These are phyloP conservation scores for Alternaria burnsii DNA, from an alignment of 2,329 filamentous ascomycete species.

Conservation along the genomic window DNA sequence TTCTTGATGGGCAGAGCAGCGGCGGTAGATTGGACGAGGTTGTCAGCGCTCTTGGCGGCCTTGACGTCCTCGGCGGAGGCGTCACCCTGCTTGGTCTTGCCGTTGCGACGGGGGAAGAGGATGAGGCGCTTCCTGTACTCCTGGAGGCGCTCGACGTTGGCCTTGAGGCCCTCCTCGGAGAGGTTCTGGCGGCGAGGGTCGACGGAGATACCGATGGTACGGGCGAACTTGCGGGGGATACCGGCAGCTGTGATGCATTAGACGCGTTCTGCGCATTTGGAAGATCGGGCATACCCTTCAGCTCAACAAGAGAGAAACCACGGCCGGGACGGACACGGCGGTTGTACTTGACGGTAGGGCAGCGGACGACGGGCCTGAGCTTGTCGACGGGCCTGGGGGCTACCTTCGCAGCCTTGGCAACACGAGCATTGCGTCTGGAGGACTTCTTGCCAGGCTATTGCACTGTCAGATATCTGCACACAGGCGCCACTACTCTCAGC, in stretches of 20 bases:
- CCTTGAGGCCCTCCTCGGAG: conserved; percentile 90
- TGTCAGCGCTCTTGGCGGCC: conserved; percentile 66
- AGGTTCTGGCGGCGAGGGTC: conserved; percentile 97
- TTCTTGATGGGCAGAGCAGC: conserved; percentile 76
- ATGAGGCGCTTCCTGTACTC: conserved; percentile 96
- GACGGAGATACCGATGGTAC: conserved; percentile 96
- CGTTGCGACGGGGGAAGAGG: conserved; percentile 94
- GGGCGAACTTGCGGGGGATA: conserved; percentile 91
- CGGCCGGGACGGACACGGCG: conserved; percentile 94
- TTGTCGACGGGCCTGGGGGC: conserved; percentile 97
- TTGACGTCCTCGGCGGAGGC: conserved; percentile 83
- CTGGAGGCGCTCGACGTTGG: conserved; percentile 97
- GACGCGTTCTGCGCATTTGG: conserved; percentile 3
- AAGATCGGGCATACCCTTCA: conserved; percentile 76
- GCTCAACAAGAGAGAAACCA: conserved; percentile 96
- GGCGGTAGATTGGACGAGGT: conserved; percentile 62
- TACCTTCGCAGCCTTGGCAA: conserved; percentile 92
- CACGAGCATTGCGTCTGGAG: conserved; percentile 87
- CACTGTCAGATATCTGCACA: conserved; percentile 47
- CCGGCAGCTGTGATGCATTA: conserved; percentile 77
- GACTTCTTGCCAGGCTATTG: conserved; percentile 92
- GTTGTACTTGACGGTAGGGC: conserved; percentile 78
- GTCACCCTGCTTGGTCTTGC: conserved; percentile 92
- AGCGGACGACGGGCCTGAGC: conserved; percentile 94
- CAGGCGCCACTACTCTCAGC: conserved; percentile 64